Evolutionary conservation across 768 basidiomycete species (phyloP).

Genomic region (Multifurca ochricompacta): DNA sequence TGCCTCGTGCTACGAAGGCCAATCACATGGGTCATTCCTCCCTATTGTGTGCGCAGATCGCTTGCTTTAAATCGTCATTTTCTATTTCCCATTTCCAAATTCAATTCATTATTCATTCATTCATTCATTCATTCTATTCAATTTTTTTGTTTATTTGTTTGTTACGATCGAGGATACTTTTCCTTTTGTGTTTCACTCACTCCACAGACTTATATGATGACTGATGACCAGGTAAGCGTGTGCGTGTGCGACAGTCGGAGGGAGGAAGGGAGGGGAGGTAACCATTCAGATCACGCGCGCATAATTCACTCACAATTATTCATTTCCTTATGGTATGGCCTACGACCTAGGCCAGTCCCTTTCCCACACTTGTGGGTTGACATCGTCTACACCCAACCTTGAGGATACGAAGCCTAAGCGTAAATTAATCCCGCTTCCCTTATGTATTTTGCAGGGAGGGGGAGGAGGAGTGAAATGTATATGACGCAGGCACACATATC

Average conservation of each 20-base stretch:
- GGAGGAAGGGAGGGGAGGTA: no score
- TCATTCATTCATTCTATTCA: no score
- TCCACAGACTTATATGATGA: constrained; percentile 1
- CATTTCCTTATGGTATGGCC: not conserved
- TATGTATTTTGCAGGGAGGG: not conserved
- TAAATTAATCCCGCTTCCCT: not conserved
- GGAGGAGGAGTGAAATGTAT: no score
- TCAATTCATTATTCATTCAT: no score
- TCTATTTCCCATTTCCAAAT: no score
- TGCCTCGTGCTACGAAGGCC: constrained; percentile 19
- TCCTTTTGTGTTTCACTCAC: not conserved
- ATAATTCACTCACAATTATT: not conserved
- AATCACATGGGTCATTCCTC: not conserved
- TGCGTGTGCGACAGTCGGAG: constrained; percentile 1
- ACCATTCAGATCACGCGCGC: not conserved
- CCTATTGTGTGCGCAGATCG: constrained; percentile 19
- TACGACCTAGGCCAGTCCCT: constrained; percentile 7
- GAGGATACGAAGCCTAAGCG: no score
- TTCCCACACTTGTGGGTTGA: not conserved
- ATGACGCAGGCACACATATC: constrained; percentile 8
- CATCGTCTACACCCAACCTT: no score
- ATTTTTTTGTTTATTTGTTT: no score
- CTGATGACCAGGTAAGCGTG: no score
- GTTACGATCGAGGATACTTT: not conserved
- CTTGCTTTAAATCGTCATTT: constrained; percentile 13